A percentile compares a stretch with the other conserved stretches of the same genome.
These are phyloP conservation scores for Phaeotremella skinneri DNA, from an alignment of 768 basidiomycete genomes.

Conservation along the genomic window DNA sequence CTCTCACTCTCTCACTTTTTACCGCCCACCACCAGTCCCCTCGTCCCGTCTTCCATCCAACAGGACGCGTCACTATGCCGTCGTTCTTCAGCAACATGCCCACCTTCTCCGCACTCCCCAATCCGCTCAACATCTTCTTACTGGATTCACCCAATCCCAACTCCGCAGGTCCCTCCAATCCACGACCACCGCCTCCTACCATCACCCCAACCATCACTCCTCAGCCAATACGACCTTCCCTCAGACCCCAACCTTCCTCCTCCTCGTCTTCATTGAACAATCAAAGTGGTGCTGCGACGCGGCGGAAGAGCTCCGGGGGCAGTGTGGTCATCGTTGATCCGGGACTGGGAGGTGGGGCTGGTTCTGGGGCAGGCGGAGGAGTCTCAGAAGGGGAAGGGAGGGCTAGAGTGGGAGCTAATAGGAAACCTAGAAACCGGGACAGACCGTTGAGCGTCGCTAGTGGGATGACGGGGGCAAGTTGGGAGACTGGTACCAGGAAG, in stretches of 20 bases:
- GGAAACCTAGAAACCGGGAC: conserved; percentile 7
- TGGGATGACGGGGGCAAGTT: conserved; percentile 11
- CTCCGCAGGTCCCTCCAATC: conserved; percentile 1
- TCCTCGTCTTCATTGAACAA: background rate
- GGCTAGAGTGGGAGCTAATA: background rate
- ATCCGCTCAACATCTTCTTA: conserved; percentile 38
- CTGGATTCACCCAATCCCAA: conserved; percentile 8
- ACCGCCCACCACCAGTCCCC: background rate
- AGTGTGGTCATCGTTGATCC: background rate
- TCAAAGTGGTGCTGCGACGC: too few relatives aligned
- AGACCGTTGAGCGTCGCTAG: conserved; percentile 15
- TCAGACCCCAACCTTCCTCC: conserved; percentile 20
- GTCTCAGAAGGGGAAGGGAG: conserved; percentile 15
- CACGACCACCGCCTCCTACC: background rate
- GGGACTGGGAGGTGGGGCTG: background rate
- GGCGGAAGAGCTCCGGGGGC: too few relatives aligned
- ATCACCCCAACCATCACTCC: conserved; percentile 8
- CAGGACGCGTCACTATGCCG: too few relatives aligned
- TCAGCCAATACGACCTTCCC: conserved; percentile 6
- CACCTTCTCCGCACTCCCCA: conserved; percentile 17
- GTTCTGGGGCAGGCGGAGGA: conserved; percentile 4
- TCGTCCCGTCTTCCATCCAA: conserved; percentile 27
- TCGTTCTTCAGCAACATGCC: conserved; percentile 29
- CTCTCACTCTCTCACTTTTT: conserved; percentile 15
- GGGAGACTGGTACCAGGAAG: conserved; percentile 6